phyloP scores from a whole-genome alignment of 495 filamentous ascomycete genomes.

The Sabuloglossum arenarium region DNA sequence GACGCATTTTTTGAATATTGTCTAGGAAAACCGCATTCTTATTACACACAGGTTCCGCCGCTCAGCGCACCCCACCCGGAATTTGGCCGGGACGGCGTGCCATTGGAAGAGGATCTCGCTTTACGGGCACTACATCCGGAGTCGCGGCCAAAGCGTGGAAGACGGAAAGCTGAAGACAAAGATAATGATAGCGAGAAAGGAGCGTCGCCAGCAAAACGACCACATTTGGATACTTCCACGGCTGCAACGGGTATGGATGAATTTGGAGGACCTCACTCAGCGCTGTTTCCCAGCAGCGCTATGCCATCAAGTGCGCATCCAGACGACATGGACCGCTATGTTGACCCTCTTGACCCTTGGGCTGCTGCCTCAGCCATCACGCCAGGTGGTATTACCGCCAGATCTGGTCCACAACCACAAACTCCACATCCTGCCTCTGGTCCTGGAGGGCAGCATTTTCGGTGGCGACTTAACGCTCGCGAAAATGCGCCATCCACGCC shows the following conservation, averaged over 20 bases:
- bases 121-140: constrained; percentile 75
- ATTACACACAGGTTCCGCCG: constrained; percentile 66
- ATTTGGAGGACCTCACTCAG: constrained; percentile 24
- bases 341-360: constrained; percentile 30
- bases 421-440: constrained; percentile 12
- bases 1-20: constrained; percentile 94
- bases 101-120: constrained; percentile 80
- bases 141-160: constrained; percentile 73
- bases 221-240: constrained; percentile 44
- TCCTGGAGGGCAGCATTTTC: constrained; percentile 16
- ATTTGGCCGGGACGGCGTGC: constrained; percentile 62
- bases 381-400: constrained; percentile 10
- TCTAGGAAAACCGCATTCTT: constrained; percentile 54
- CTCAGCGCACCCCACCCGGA: constrained; percentile 38
- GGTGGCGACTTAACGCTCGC: constrained; percentile 21
- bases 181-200: constrained; percentile 34
- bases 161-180: constrained; percentile 62
- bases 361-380: constrained; percentile 23
- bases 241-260: constrained; percentile 32
- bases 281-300: constrained; percentile 33
- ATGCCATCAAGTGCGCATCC: constrained; percentile 40
- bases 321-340: constrained; percentile 26
- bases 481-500: constrained; percentile 38
- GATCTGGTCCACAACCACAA: constrained; percentile 6
- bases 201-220: constrained; percentile 33